A percentile compares a stretch with the other conserved stretches of the same genome.
These are phyloP conservation scores for Arthromyces matolae DNA, from an alignment of 768 basidiomycete species.

Conservation along the genomic window DNA sequence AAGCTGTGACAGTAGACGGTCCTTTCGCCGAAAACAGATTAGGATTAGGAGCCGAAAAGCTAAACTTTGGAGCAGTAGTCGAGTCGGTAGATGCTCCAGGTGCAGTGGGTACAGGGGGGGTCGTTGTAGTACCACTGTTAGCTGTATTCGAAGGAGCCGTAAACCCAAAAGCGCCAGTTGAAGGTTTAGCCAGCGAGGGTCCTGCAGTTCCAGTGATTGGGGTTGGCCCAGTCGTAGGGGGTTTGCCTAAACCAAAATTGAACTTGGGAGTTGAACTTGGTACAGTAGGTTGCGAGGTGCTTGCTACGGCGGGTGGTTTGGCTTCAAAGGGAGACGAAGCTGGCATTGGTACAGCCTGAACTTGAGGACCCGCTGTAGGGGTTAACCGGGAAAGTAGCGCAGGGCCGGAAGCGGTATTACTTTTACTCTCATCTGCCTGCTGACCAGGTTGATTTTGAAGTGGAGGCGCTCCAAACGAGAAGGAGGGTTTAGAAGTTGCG, in stretches of 20 bases:
- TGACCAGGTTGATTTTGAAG: constrained; percentile 8
- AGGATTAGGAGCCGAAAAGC: constrained; percentile 10
- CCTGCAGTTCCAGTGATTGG: constrained; percentile 18
- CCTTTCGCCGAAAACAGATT: constrained; percentile 1
- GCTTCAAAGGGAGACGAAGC: constrained; percentile 16
- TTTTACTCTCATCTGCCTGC: constrained; percentile 14
- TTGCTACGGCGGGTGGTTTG: constrained; percentile 14
- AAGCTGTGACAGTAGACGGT: constrained; percentile 7
- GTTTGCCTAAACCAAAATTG: constrained; percentile 30
- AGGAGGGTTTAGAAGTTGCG: background rate
- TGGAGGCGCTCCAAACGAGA: constrained; percentile 14
- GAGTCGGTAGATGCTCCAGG: background rate
- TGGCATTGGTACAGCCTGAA: constrained; percentile 5
- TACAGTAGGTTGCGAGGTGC: constrained; percentile 15
- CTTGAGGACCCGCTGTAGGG: constrained; percentile 7
- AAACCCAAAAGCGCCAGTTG: constrained; percentile 19
- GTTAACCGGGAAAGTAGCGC: constrained; percentile 23
- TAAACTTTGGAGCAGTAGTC: constrained; percentile 15
- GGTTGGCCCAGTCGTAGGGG: constrained; percentile 12
- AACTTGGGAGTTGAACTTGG: constrained; percentile 33
- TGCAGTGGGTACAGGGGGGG: background rate
- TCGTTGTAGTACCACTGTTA: constrained; percentile 3
- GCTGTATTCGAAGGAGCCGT: constrained; percentile 17
- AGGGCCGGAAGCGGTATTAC: constrained; percentile 7
- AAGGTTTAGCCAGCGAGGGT: constrained; percentile 22